Percentiles rank a stretch among this genome's conserved stretches.
phyloP scores from a whole-genome alignment of 2,329 filamentous ascomycete genomes.

The Aspergillus brasiliensis region DNA sequence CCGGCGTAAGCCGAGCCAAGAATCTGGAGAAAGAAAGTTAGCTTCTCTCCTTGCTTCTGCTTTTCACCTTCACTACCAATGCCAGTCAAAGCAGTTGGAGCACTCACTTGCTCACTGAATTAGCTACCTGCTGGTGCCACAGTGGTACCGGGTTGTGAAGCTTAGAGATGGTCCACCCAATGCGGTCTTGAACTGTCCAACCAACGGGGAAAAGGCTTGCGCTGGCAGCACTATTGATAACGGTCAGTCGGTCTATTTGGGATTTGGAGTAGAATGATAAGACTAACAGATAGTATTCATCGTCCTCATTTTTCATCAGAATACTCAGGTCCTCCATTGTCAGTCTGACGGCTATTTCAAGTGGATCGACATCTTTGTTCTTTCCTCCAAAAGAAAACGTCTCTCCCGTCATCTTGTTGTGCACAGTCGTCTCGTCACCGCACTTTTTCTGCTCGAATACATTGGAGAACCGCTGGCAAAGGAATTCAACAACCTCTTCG shows the following conservation, averaged over 20 bases:
- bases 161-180: constrained; percentile 52
- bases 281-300: constrained; percentile 51
- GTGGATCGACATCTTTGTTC: constrained; percentile 41
- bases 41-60: background rate
- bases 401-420: constrained; percentile 50
- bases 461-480: constrained; percentile 47
- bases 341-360: constrained; percentile 54
- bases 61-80: background rate
- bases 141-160: constrained; percentile 52
- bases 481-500: constrained; percentile 48
- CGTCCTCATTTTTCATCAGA: constrained; percentile 48
- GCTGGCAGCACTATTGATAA: constrained; percentile 46
- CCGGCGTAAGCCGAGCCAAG: constrained; percentile 48
- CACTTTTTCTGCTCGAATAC: constrained; percentile 41
- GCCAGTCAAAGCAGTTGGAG: background rate
- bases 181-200: constrained; percentile 52
- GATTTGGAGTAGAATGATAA: background rate
- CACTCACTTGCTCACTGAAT: constrained; percentile 47
- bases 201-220: constrained; percentile 58
- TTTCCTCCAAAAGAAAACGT: constrained; percentile 42
- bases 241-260: constrained; percentile 1
- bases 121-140: constrained; percentile 52
- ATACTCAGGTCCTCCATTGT: constrained; percentile 57
- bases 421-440: constrained; percentile 33
- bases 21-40: constrained; percentile 37